Conservation (phyloP, 2,329 filamentous ascomycete genomes). For the Sclerotinia glacialis region DNA sequence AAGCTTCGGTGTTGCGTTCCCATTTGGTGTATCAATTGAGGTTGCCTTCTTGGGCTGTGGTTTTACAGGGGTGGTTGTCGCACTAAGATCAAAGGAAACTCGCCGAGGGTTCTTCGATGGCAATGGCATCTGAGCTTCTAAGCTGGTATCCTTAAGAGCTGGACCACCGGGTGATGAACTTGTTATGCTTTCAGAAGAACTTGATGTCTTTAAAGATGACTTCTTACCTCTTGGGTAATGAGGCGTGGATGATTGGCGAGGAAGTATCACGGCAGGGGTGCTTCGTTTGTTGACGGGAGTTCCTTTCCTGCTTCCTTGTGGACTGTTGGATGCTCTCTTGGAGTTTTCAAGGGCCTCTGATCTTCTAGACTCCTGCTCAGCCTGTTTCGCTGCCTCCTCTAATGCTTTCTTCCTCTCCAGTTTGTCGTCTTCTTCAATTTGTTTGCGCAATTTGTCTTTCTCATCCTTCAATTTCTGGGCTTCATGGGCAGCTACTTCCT, state of each 20-base stretch:
- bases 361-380: slow-evolving; percentile 16
- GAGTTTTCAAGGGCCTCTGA: background rate
- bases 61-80: slow-evolving; percentile 20
- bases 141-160: slow-evolving; percentile 25
- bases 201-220: slow-evolving; percentile 29
- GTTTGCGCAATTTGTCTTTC: slow-evolving; percentile 24
- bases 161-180: slow-evolving; percentile 31
- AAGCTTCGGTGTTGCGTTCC: background rate
- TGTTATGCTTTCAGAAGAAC: slow-evolving; percentile 27
- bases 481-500: slow-evolving; percentile 22
- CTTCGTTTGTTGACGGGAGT: slow-evolving; percentile 21
- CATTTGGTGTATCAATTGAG: background rate
- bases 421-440: slow-evolving; percentile 25
- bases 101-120: slow-evolving; percentile 24
- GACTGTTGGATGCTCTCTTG: background rate
- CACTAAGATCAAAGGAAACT: slow-evolving; percentile 29
- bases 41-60: slow-evolving; percentile 11
- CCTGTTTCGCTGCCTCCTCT: slow-evolving; percentile 21
- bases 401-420: slow-evolving; percentile 22
- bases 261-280: slow-evolving; percentile 23
- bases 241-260: slow-evolving; percentile 32
- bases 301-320: slow-evolving; percentile 14
- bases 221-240: slow-evolving; percentile 33
- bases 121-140: slow-evolving; percentile 32
- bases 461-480: slow-evolving; percentile 26